Evolutionary conservation across 2,329 filamentous ascomycete species (phyloP).

Genomic region (Apiospora phragmitis): DNA sequence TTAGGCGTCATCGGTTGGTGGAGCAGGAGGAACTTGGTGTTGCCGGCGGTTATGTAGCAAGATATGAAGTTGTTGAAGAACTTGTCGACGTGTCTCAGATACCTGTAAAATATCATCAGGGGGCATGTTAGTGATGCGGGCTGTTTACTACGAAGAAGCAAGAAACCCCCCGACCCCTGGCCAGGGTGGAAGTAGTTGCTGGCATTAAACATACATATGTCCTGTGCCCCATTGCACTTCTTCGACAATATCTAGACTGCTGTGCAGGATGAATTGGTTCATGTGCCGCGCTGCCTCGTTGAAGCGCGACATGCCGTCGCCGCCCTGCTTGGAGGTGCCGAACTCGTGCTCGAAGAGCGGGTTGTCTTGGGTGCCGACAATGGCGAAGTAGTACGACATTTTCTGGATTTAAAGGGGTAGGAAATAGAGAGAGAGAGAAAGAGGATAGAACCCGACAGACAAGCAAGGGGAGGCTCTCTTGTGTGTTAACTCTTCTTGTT

Average conservation of each 20-base stretch:
- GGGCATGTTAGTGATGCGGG: not conserved
- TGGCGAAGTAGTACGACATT: constrained; percentile 99
- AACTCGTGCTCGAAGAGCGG: constrained; percentile 97
- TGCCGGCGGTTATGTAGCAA: constrained; percentile 89
- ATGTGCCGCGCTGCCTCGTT: constrained; percentile 85
- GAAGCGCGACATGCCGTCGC: constrained; percentile 89
- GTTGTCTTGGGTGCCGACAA: constrained; percentile 92
- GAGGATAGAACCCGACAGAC: not conserved
- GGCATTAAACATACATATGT: constrained; percentile 68
- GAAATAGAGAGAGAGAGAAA: not conserved
- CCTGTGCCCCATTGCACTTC: constrained; percentile 92
- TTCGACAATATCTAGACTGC: constrained; percentile 90
- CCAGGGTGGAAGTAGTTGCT: not conserved
- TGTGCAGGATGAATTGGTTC: constrained; percentile 97
- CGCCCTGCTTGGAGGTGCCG: constrained; percentile 92
- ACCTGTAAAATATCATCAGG: constrained; percentile 44
- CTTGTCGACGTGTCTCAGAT: constrained; percentile 94
- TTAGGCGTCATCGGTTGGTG: constrained; percentile 70
- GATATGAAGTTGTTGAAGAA: constrained; percentile 96
- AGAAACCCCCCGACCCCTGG: not conserved
- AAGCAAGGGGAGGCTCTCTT: not conserved
- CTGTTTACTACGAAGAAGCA: constrained; percentile 13
- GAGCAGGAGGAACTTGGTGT: constrained; percentile 91
- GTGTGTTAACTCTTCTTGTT: not conserved
- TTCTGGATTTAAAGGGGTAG: not conserved